These are phyloP conservation scores for Cryphonectria japonica DNA, from an alignment of 2,329 filamentous ascomycete species.

Conservation along the genomic window DNA sequence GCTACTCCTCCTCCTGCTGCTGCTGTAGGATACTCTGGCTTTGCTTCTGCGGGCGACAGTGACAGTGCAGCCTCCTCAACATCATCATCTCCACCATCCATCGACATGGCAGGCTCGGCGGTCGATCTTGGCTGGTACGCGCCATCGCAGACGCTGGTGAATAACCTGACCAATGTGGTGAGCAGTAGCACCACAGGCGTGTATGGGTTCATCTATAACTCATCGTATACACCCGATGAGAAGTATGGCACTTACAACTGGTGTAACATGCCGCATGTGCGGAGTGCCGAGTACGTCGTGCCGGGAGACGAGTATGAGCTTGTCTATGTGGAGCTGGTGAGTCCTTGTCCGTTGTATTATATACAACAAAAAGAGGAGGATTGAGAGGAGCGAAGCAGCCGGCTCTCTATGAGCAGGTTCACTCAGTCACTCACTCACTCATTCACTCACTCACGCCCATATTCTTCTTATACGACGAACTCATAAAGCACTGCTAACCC, in stretches of 20 bases:
- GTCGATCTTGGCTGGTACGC: conserved; percentile 36
- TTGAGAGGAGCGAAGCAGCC: background rate
- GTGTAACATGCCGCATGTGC: conserved; percentile 89
- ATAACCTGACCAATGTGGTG: conserved; percentile 37
- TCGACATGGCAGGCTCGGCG: conserved; percentile 13
- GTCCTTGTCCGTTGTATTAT: conserved; percentile 32
- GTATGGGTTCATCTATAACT: conserved; percentile 76
- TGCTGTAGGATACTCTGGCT: background rate
- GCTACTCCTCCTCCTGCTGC: background rate
- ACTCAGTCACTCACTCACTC: too few relatives aligned
- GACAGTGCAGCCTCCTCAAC: background rate
- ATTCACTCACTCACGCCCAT: too few relatives aligned
- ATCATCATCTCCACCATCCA: background rate
- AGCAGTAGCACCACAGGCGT: conserved; percentile 52
- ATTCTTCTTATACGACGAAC: too few relatives aligned
- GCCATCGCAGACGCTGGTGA: conserved; percentile 34
- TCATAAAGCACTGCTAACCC: background rate
- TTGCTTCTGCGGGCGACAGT: background rate
- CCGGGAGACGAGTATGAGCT: conserved; percentile 62
- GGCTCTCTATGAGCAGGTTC: background rate
- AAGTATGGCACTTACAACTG: conserved; percentile 73
- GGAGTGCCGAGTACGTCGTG: conserved; percentile 64
- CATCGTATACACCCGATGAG: conserved; percentile 59
- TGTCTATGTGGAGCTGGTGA: conserved; percentile 75
- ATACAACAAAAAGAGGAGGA: background rate